These are phyloP conservation scores for Chondrus crispus DNA, from an alignment of 23 red algal genomes.

Conservation along the genomic window DNA sequence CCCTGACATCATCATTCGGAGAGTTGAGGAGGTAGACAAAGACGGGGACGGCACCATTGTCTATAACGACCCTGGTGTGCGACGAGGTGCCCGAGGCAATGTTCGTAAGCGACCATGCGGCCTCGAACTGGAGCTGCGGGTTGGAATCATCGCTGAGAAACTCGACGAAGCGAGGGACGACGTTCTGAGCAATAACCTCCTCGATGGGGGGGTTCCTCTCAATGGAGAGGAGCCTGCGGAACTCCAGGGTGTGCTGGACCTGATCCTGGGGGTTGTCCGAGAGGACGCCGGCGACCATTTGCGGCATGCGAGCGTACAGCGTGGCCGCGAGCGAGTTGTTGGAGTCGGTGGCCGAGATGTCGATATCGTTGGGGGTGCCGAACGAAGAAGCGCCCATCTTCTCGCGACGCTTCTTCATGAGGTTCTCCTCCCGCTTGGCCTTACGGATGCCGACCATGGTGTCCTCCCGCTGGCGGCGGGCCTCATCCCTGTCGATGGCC, in stretches of 20 bases:
- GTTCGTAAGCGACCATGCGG: slow-evolving; percentile 93
- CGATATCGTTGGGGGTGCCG: neutral
- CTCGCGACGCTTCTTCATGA: slow-evolving; percentile 99
- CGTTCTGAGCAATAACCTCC: slow-evolving; percentile 79
- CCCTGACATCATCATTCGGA: slow-evolving; percentile 85
- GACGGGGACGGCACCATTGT: slow-evolving; percentile 80
- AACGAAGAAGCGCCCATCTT: slow-evolving; percentile 29
- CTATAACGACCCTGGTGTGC: slow-evolving; percentile 88
- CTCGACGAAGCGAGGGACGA: slow-evolving; percentile 83
- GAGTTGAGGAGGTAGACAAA: slow-evolving; percentile 88
- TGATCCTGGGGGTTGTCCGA: slow-evolving; percentile 53
- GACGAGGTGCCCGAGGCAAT: slow-evolving; percentile 89
- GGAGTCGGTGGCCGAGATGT: slow-evolving; percentile 29
- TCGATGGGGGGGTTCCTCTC: slow-evolving; percentile 93
- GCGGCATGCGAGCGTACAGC: slow-evolving; percentile 36
- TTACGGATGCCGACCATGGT: slow-evolving; percentile 89
- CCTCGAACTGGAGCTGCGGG: slow-evolving; percentile 94
- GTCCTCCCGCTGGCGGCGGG: slow-evolving; percentile 89
- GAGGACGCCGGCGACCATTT: slow-evolving; percentile 77
- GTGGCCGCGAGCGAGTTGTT: neutral
- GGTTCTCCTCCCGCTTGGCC: slow-evolving; percentile 91
- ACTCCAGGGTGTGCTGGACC: slow-evolving; percentile 71
- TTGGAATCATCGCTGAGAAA: slow-evolving; percentile 74
- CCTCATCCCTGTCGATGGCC: slow-evolving; percentile 86
- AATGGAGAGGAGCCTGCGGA: slow-evolving; percentile 90